Base-by-base conservation (phyloP, 352 stramenopile species). In the Phytophthora brassicae region DNA sequence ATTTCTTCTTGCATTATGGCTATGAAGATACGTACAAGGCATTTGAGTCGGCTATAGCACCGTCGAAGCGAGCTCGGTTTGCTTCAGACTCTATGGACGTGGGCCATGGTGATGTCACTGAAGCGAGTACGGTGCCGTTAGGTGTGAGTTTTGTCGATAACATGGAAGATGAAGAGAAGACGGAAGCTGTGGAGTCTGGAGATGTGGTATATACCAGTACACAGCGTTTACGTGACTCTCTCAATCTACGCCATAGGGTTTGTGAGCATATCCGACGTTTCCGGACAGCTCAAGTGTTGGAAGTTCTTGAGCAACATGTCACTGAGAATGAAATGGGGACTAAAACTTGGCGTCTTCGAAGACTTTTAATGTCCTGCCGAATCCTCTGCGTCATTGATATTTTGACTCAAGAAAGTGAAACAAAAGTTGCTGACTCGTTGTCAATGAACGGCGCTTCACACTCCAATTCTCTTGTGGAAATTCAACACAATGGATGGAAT, bases 301-400 rank as follows among this genome's bases (percentile, higher is more conserved):
- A 62, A 33, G 12, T 55, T 13, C 42, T 81, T 20, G 52, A 64
- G 20, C 47, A 67, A 19, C 58, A 68, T 38, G 57, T 16, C 31
- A 44, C 24, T 60, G 54, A 41, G 24, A 56, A 56, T 35, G 52
- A 19, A n/a, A 38, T 13, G 11, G 39, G 24, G 4, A 39, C 19
- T 42, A 29, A 19, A 38, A 61, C 41, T 8, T 33, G 56, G 17
- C 39, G 20, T 22, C 16, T 48, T 14, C 54, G 45, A 46, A 69
- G 66, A 57, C 36, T 82, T 6, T 26, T 72, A 26, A 38, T 75
- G 19, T 70, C 76, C 31, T 75, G 64, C 33, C 65, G 57, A 26
- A 75, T 85, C 13, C 53, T 85, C 4, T 85, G 70, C 26, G 65
- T 85, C 16, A 31, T 85, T 26, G 76, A 85, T 43, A 52, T 74